Evolutionary conservation across 2,329 filamentous ascomycete genomes (phyloP).

Genomic region (Emmonsiellopsis sp.): DNA sequence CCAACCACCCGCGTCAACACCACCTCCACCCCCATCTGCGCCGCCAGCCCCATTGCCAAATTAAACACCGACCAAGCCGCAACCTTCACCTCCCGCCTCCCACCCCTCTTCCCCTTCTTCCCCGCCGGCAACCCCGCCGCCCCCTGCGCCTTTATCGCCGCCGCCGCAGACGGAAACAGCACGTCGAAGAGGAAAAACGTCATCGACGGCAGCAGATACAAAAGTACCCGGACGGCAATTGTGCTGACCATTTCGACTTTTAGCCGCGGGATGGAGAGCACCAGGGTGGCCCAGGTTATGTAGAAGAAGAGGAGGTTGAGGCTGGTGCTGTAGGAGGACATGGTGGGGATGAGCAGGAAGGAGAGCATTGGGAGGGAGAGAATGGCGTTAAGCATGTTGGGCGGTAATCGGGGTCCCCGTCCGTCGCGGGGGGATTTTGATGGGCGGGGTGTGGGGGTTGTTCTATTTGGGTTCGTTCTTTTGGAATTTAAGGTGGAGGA

Average conservation of each 20-base stretch:
- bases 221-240: slow-evolving; percentile 55
- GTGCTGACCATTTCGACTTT: slow-evolving; percentile 67
- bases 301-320: slow-evolving; percentile 85
- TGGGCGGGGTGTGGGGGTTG: too few species aligned
- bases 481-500: too few species aligned
- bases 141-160: slow-evolving; percentile 60
- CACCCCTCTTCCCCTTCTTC: slow-evolving; percentile 26
- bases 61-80: slow-evolving; percentile 49
- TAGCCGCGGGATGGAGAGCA: slow-evolving; percentile 66
- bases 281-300: slow-evolving; percentile 78
- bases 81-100: slow-evolving; percentile 40
- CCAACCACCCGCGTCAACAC: slow-evolving; percentile 45
- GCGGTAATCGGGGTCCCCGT: background rate
- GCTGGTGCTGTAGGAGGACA: slow-evolving; percentile 65
- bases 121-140: slow-evolving; percentile 39
- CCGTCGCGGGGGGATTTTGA: too few species aligned
- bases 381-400: slow-evolving; percentile 49
- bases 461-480: too few species aligned
- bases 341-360: slow-evolving; percentile 52
- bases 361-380: slow-evolving; percentile 65
- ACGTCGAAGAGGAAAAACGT: slow-evolving; percentile 66
- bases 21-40: slow-evolving; percentile 50
- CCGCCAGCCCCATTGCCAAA: slow-evolving; percentile 41
- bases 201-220: slow-evolving; percentile 66
- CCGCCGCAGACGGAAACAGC: slow-evolving; percentile 58